Evolutionary conservation across 768 basidiomycete genomes (phyloP).

Genomic region (Mycena metata): DNA sequence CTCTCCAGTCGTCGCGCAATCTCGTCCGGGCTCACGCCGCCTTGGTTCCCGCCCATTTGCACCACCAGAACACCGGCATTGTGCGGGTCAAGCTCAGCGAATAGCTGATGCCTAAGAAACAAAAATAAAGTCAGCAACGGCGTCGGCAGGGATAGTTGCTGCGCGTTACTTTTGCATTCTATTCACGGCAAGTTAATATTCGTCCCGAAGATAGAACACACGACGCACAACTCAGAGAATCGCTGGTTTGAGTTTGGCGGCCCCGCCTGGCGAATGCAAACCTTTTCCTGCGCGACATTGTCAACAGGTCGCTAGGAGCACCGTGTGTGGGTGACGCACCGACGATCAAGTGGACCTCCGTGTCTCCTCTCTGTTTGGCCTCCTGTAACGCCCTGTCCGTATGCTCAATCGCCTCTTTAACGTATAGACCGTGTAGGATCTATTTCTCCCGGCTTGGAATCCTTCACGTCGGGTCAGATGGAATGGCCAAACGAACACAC

Average conservation of each 20-base stretch:
- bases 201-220: neutral
- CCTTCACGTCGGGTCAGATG: conserved; percentile 51
- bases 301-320: neutral
- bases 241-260: conserved; percentile 92
- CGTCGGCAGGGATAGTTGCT: neutral
- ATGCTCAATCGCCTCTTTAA: conserved; percentile 88
- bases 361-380: conserved; percentile 73
- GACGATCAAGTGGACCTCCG: conserved; percentile 85
- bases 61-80: conserved; percentile 92
- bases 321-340: conserved; percentile 62
- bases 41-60: conserved; percentile 58
- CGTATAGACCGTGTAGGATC: conserved; percentile 94
- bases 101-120: conserved; percentile 72
- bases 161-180: conserved; percentile 75
- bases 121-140: neutral
- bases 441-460: conserved; percentile 79
- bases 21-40: conserved; percentile 68
- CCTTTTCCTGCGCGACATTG: conserved; percentile 74
- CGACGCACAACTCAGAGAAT: conserved; percentile 75
- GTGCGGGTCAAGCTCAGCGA: conserved; percentile 79
- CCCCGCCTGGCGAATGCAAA: conserved; percentile 80
- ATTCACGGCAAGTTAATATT: neutral
- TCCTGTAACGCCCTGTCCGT: conserved; percentile 79
- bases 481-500: neutral
- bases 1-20: conserved; percentile 68